A percentile compares a stretch with the other conserved stretches of the same genome.
phyloP scores from a whole-genome alignment of 371 early-diverging fungal species.

The Fennellomyces sp. region DNA sequence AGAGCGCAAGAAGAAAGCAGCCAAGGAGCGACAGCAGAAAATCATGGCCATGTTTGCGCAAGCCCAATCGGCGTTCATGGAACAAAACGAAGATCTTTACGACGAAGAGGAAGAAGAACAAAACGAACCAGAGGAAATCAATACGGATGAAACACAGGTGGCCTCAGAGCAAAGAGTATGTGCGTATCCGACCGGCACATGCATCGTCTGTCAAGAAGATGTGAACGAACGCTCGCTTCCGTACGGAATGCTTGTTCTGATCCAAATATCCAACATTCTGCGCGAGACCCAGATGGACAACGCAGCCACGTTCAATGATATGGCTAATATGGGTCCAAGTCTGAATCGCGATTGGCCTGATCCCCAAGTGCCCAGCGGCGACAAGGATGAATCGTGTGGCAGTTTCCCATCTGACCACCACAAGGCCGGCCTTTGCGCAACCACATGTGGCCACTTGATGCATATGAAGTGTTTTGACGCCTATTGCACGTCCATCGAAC shows the following conservation, averaged over 20 bases:
- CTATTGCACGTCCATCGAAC: constrained; percentile 78
- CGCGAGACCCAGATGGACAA: constrained; percentile 65
- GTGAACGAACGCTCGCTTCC: constrained; percentile 65
- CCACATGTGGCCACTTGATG: constrained; percentile 96
- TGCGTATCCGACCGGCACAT: constrained; percentile 80
- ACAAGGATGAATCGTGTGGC: constrained; percentile 10
- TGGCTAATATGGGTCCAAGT: constrained; percentile 47
- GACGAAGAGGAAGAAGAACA: constrained; percentile 61
- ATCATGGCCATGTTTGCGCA: constrained; percentile 92
- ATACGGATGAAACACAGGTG: background rate
- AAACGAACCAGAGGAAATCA: background rate
- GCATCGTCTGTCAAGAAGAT: constrained; percentile 96
- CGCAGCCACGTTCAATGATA: constrained; percentile 49
- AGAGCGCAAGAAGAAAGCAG: constrained; percentile 76
- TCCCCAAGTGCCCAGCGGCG: constrained; percentile 23
- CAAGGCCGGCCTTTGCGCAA: constrained; percentile 66
- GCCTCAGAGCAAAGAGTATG: constrained; percentile 41
- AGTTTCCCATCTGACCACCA: constrained; percentile 59
- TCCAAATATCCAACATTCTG: constrained; percentile 79
- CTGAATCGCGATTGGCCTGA: constrained; percentile 49
- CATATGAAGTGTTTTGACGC: constrained; percentile 89
- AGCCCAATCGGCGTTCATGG: constrained; percentile 85
- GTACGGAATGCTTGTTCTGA: constrained; percentile 84
- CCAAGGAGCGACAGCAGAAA: constrained; percentile 84
- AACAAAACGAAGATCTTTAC: constrained; percentile 72